A percentile compares a stretch with the other conserved stretches of the same genome.
Conservation (phyloP, 371 early-diverging fungal genomes). For the Rhizopus arrhizus region DNA sequence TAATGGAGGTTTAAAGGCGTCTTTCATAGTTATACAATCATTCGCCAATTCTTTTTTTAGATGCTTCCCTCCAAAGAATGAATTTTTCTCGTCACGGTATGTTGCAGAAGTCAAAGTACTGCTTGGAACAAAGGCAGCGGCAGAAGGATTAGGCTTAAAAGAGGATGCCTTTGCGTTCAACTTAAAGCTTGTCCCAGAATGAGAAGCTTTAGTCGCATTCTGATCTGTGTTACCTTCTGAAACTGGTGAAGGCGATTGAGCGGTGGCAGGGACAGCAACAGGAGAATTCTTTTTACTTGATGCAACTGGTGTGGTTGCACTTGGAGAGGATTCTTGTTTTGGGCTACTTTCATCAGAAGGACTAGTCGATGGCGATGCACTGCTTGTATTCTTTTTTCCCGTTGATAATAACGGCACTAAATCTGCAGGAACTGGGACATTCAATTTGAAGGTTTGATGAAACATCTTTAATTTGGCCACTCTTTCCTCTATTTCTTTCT, state of each 20-base stretch:
- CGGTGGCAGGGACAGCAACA: background rate
- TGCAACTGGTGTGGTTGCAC: conserved; percentile 1
- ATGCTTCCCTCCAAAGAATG: conserved; percentile 40
- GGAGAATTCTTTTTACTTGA: background rate
- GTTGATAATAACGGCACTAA: conserved; percentile 71
- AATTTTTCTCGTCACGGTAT: conserved; percentile 20
- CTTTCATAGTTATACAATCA: conserved; percentile 31
- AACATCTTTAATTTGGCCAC: conserved; percentile 82
- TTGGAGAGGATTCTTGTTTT: background rate
- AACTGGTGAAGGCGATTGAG: background rate
- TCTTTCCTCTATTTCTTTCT: conserved; percentile 76
- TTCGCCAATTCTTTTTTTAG: conserved; percentile 23
- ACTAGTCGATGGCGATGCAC: background rate
- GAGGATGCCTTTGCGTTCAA: conserved; percentile 85
- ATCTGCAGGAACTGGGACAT: conserved; percentile 77
- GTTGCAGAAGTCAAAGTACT: conserved; percentile 7
- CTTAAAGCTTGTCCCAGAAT: conserved; percentile 59
- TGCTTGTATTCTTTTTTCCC: conserved; percentile 35
- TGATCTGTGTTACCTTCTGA: background rate
- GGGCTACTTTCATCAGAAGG: conserved; percentile 9
- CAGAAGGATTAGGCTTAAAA: conserved; percentile 84
- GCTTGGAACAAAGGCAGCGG: conserved; percentile 76
- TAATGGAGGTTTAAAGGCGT: conserved; percentile 42
- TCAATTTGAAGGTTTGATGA: conserved; percentile 73
- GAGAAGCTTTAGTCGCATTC: conserved; percentile 20